Conservation (phyloP, 164 flowering plant genomes). For the Platanus orientalis region DNA sequence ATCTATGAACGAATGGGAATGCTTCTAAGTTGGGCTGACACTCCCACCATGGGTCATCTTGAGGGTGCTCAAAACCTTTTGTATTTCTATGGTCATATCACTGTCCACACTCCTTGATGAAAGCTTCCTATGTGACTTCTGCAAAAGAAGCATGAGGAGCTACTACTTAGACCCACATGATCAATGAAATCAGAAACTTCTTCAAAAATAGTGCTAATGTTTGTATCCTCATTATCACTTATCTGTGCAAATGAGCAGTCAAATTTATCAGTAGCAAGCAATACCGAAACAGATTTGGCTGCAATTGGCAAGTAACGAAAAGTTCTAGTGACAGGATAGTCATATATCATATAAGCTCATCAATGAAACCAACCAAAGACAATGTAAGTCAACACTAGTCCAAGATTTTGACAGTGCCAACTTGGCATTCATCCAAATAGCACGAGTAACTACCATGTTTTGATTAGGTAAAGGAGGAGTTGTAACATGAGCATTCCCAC, state of each 20-base stretch:
- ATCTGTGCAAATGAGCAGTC: constrained; percentile 48
- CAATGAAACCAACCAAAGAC: too few species aligned
- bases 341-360: too few species aligned
- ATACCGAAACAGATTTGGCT: not conserved
- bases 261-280: not conserved
- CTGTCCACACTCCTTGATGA: constrained; percentile 98
- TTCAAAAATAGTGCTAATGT: constrained; percentile 65
- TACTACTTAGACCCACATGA: constrained; percentile 79
- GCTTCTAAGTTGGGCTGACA: constrained; percentile 59
- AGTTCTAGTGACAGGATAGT: too few species aligned
- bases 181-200: constrained; percentile 78
- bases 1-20: constrained; percentile 29
- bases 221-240: constrained; percentile 69
- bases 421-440: too few species aligned
- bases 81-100: constrained; percentile 96
- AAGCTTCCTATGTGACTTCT: constrained; percentile 79
- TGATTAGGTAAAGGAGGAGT: too few species aligned
- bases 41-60: constrained; percentile 67
- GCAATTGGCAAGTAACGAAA: not conserved
- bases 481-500: constrained; percentile 11
- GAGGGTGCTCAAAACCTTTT: constrained; percentile 66
- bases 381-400: too few species aligned
- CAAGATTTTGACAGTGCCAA: too few species aligned
- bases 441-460: too few species aligned
- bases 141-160: constrained; percentile 95